Conservation (phyloP, 768 basidiomycete genomes). For the Strobilomyces dryophilus region DNA sequence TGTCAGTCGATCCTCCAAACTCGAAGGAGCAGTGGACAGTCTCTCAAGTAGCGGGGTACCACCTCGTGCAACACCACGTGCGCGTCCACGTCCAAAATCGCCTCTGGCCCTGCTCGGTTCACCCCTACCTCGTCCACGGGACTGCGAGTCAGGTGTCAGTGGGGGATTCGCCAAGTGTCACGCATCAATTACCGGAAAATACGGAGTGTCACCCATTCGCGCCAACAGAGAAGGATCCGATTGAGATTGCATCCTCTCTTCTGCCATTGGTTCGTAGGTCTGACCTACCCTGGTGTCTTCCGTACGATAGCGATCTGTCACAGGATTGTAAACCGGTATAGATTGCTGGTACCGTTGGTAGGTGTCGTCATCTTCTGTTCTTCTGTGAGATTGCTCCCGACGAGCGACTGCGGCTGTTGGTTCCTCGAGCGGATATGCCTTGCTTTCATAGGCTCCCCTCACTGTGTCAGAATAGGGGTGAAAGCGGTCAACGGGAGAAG, state of each 20-base stretch:
- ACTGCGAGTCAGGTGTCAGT: slow-evolving; percentile 8
- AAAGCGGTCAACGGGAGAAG: slow-evolving; percentile 6
- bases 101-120: slow-evolving; percentile 18
- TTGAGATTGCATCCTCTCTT: slow-evolving; percentile 11
- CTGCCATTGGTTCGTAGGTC: slow-evolving; percentile 9
- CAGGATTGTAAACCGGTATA: not conserved
- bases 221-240: slow-evolving; percentile 21
- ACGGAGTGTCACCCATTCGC: slow-evolving; percentile 22
- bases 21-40: slow-evolving; percentile 9
- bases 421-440: not conserved
- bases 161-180: not conserved
- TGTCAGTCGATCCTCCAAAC: slow-evolving; percentile 19
- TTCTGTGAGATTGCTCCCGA: slow-evolving; percentile 10
- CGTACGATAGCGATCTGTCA: slow-evolving; percentile 4
- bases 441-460: slow-evolving; percentile 8
- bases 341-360: slow-evolving; percentile 10
- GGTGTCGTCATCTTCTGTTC: slow-evolving; percentile 12
- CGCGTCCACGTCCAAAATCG: slow-evolving; percentile 19
- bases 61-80: slow-evolving; percentile 19
- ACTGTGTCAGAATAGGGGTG: slow-evolving; percentile 6
- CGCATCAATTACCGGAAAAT: slow-evolving; percentile 17
- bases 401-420: not conserved
- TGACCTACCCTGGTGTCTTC: slow-evolving; percentile 6
- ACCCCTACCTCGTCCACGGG: slow-evolving; percentile 22
- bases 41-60: slow-evolving; percentile 15